A percentile compares a stretch with the other conserved stretches of the same genome.
Evolutionary conservation across 495 filamentous ascomycete species (phyloP).

Genomic region (Neurospora sp.): DNA sequence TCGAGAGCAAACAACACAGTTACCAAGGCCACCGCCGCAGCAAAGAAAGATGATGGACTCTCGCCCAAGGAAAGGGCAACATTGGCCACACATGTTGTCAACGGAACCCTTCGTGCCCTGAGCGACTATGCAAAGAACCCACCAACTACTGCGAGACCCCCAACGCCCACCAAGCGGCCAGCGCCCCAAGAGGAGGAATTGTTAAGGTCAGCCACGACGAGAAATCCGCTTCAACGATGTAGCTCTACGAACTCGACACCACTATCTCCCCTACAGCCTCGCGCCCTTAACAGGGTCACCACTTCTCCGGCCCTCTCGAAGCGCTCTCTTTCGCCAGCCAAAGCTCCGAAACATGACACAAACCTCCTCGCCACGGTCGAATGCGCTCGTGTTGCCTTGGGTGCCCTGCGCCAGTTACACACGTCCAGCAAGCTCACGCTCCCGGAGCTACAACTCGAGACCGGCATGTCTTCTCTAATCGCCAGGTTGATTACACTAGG

Average conservation of each 20-base stretch:
- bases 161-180: conserved; percentile 15
- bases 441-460: conserved; percentile 68
- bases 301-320: conserved; percentile 32
- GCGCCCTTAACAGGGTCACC: conserved; percentile 41
- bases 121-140: conserved; percentile 55
- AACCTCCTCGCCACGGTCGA: conserved; percentile 47
- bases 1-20: conserved; percentile 15
- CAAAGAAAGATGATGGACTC: conserved; percentile 26
- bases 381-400: conserved; percentile 67
- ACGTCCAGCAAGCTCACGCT: conserved; percentile 33
- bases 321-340: conserved; percentile 18
- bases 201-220: conserved; percentile 22
- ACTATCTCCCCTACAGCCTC: conserved; percentile 40
- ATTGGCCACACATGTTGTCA: conserved; percentile 75
- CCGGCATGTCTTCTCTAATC: conserved; percentile 67
- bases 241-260: conserved; percentile 36
- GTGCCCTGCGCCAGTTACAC: conserved; percentile 53
- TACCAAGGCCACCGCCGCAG: conserved; percentile 3
- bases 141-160: conserved; percentile 12
- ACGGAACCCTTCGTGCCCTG: conserved; percentile 61
- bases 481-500: conserved; percentile 62
- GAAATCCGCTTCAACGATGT: conserved; percentile 32
- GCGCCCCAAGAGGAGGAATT: conserved; percentile 17
- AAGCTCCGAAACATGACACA: conserved; percentile 14
- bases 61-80: conserved; percentile 52